Evolutionary conservation across 495 filamentous ascomycete genomes (phyloP).

Genomic region (Penicillium coffeae): DNA sequence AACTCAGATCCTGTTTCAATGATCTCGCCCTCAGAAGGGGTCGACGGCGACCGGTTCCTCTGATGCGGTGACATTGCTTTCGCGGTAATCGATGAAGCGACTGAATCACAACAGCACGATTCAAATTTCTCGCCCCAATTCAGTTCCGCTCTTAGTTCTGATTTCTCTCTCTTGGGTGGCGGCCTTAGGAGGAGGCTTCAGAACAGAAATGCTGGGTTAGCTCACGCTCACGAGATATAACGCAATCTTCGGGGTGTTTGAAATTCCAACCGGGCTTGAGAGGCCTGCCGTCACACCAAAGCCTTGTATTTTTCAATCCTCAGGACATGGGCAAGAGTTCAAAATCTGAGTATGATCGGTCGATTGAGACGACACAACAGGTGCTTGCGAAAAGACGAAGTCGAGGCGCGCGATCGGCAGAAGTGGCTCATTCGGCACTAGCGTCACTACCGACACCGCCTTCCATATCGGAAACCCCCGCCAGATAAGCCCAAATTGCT

Average conservation of each 20-base stretch:
- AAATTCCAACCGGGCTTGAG: conserved; percentile 48
- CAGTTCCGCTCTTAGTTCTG: too few relatives aligned
- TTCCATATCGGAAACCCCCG: not conserved
- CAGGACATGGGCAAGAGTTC: conserved; percentile 15
- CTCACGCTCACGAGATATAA: conserved; percentile 27
- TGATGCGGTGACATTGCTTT: conserved; percentile 30
- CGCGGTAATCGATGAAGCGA: not conserved
- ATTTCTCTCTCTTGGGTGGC: conserved; percentile 3
- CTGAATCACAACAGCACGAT: too few relatives aligned
- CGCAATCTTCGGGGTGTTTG: conserved; percentile 25
- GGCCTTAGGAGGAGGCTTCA: conserved; percentile 28
- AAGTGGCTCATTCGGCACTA: too few relatives aligned
- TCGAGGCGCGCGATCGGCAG: too few relatives aligned
- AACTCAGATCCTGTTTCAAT: conserved; percentile 66
- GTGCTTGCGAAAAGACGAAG: too few relatives aligned
- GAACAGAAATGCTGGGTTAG: conserved; percentile 20
- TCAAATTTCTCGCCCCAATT: too few relatives aligned
- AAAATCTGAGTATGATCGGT: not conserved
- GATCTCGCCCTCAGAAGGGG: conserved; percentile 80
- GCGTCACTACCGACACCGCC: too few relatives aligned
- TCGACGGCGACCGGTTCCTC: conserved; percentile 45
- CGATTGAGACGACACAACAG: conserved; percentile 2
- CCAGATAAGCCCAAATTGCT: not conserved
- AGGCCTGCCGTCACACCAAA: conserved; percentile 36
- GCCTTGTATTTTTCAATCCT: conserved; percentile 20